phyloP scores from a whole-genome alignment of 139 green algal species.

The Zygnema circumcarinatum region DNA sequence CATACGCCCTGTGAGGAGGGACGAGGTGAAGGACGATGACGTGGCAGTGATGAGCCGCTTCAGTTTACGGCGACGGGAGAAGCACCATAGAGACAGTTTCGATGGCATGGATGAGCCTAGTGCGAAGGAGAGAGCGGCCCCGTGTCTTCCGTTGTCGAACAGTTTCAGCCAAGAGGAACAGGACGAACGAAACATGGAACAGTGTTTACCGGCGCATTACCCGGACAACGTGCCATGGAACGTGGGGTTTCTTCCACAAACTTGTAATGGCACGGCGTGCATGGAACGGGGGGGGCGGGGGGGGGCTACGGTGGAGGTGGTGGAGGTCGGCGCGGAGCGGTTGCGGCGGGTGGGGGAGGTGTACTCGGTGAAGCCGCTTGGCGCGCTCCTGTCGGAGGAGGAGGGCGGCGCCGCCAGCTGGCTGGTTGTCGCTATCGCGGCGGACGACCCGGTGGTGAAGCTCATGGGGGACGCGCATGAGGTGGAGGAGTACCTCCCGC shows the following conservation, averaged over 20 bases:
- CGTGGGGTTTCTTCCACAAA: slow-evolving; percentile 98
- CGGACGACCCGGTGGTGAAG: slow-evolving; percentile 88
- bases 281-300: neutral
- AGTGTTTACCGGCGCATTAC: neutral
- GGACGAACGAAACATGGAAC: neutral
- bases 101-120: neutral
- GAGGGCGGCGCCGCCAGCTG: slow-evolving; percentile 84
- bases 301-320: slow-evolving; percentile 23
- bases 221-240: slow-evolving; percentile 99
- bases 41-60: too few relatives aligned
- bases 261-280: slow-evolving; percentile 77
- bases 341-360: slow-evolving; percentile 83
- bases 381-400: slow-evolving; percentile 95
- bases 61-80: too few relatives aligned
- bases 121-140: too few relatives aligned
- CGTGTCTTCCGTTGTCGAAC: too few relatives aligned
- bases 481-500: slow-evolving; percentile 77
- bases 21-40: too few relatives aligned
- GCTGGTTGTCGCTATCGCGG: slow-evolving; percentile 93
- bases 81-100: neutral
- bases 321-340: slow-evolving; percentile 73
- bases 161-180: neutral
- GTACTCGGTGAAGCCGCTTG: slow-evolving; percentile 79
- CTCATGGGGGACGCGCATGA: slow-evolving; percentile 92
- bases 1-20: neutral